Conservation (phyloP, 495 filamentous ascomycete species). For the Bacidia gigantensis region DNA sequence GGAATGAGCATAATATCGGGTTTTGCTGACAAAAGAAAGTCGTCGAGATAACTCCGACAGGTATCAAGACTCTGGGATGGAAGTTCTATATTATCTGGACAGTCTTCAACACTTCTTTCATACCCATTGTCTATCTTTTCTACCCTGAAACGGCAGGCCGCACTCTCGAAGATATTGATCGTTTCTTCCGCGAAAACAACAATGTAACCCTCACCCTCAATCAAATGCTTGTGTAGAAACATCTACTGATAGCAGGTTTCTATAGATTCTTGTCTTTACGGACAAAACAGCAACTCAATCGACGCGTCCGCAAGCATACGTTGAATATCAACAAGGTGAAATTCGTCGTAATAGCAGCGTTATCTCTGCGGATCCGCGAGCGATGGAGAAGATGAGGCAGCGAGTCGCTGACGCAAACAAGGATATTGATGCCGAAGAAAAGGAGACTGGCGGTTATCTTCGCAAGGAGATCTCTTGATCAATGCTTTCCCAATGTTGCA, state of each 20-base stretch:
- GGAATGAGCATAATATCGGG: not conserved
- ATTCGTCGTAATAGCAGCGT: constrained; percentile 22
- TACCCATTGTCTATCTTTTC: constrained; percentile 50
- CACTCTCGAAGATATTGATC: constrained; percentile 37
- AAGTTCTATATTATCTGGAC: constrained; percentile 53
- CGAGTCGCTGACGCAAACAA: constrained; percentile 13
- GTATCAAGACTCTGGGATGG: constrained; percentile 46
- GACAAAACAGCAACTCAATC: constrained; percentile 27
- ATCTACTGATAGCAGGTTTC: no score
- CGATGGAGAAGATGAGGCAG: constrained; percentile 13
- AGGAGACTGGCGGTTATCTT: constrained; percentile 6
- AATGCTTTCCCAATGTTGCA: no score
- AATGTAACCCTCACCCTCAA: constrained; percentile 3
- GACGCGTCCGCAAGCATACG: constrained; percentile 27
- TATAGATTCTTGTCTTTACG: constrained; percentile 22
- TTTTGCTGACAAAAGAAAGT: no score
- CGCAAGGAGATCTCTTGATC: constrained; percentile 3
- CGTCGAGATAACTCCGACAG: constrained; percentile 49
- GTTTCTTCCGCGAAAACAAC: constrained; percentile 30
- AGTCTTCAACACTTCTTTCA: constrained; percentile 43
- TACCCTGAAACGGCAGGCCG: constrained; percentile 49
- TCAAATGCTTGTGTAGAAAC: no score
- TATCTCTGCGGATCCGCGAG: constrained; percentile 15
- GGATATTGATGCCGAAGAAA: constrained; percentile 14
- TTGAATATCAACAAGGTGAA: constrained; percentile 24